These are phyloP conservation scores for Bombardia bombarda DNA, from an alignment of 495 filamentous ascomycete species.

Conservation along the genomic window DNA sequence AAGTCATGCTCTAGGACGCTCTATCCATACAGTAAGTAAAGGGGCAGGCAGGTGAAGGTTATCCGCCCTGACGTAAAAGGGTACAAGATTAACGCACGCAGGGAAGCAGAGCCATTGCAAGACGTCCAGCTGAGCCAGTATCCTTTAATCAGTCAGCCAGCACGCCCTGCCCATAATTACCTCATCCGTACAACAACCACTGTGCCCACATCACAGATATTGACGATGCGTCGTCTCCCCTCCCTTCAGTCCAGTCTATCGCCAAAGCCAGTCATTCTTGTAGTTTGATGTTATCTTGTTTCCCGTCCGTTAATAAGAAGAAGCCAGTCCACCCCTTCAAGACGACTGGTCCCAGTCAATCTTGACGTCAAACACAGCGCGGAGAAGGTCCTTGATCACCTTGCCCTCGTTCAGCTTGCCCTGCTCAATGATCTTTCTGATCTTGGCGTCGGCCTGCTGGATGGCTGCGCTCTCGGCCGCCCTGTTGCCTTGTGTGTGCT, in stretches of 20 bases:
- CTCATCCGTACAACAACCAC: background rate
- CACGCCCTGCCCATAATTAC: background rate
- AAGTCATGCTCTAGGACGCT: background rate
- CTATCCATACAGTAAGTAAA: background rate
- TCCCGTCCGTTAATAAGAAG: background rate
- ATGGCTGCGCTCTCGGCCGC: conserved; percentile 78
- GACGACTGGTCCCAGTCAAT: background rate
- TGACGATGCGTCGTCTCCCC: background rate
- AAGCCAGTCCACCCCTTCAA: background rate
- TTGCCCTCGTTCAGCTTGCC: conserved; percentile 70
- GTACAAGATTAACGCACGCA: no score
- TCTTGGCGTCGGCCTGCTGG: conserved; percentile 70
- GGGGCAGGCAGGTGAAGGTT: no score
- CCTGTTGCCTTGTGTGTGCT: conserved; percentile 86
- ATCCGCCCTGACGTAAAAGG: no score
- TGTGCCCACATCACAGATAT: background rate
- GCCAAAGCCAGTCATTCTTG: no score
- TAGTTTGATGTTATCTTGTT: no score
- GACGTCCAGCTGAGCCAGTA: background rate
- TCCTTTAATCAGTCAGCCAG: background rate
- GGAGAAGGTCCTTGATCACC: conserved; percentile 72
- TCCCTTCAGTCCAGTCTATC: no score
- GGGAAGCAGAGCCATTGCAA: no score
- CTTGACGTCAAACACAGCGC: conserved; percentile 53
- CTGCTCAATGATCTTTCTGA: conserved; percentile 72